A percentile compares a stretch with the other conserved stretches of the same genome.
Conservation (phyloP, 2,329 filamentous ascomycete genomes). For the Neonectria ditissima region DNA sequence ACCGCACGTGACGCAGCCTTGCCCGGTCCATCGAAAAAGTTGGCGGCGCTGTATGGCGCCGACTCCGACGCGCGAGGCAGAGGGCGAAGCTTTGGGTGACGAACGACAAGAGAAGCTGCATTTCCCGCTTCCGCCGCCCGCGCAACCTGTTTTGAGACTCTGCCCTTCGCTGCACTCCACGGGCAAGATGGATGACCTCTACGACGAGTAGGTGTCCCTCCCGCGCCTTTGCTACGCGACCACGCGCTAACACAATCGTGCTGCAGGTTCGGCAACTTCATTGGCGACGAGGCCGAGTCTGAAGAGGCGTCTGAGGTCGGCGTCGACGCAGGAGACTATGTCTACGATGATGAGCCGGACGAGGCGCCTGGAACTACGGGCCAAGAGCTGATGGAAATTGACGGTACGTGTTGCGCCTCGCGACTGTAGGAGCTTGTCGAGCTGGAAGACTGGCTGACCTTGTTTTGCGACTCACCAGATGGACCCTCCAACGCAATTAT, state of each 20-base stretch:
- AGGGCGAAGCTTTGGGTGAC: conserved; percentile 33
- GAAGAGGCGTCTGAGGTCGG: conserved; percentile 87
- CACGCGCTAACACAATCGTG: conserved; percentile 35
- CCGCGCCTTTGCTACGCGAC: conserved; percentile 10
- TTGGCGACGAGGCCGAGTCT: conserved; percentile 88
- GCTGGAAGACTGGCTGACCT: conserved; percentile 24
- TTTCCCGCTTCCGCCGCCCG: conserved; percentile 34
- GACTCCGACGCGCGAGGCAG: conserved; percentile 37
- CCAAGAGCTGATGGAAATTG: conserved; percentile 93
- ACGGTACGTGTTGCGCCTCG: conserved; percentile 65
- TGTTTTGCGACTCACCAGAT: conserved; percentile 58
- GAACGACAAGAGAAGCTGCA: conserved; percentile 37
- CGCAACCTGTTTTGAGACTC: conserved; percentile 27
- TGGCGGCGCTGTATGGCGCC: conserved; percentile 34
- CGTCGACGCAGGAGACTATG: conserved; percentile 79
- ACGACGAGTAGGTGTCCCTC: conserved; percentile 79
- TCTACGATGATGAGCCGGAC: conserved; percentile 82
- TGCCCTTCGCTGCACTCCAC: conserved; percentile 27
- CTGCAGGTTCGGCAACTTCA: conserved; percentile 93
- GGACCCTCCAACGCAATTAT: conserved; percentile 97
- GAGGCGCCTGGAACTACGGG: conserved; percentile 73
- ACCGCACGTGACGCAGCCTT: conserved; percentile 41
- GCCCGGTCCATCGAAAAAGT: conserved; percentile 44
- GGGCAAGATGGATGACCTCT: conserved; percentile 87
- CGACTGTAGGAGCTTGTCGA: conserved; percentile 13